Conservation (phyloP, 1,139 yeast genomes). For the Pichia cactophila region DNA sequence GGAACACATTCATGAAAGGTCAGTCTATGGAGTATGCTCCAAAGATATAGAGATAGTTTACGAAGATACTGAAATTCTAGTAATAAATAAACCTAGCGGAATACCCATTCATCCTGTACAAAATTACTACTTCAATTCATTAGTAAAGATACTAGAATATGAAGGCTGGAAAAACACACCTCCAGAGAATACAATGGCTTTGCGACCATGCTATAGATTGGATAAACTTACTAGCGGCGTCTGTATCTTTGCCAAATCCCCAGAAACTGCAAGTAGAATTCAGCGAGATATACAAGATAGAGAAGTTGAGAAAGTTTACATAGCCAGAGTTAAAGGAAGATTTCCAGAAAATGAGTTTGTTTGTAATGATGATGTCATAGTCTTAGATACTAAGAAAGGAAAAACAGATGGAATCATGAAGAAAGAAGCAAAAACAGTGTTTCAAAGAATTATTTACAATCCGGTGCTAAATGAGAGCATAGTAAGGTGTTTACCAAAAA, state of each 20-base stretch:
- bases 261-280: constrained; percentile 36
- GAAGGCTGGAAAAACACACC: constrained; percentile 27
- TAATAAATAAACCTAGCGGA: constrained; percentile 68
- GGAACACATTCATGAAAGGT: constrained; percentile 61
- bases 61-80: constrained; percentile 44
- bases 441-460: constrained; percentile 31
- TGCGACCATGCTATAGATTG: constrained; percentile 56
- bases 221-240: constrained; percentile 75
- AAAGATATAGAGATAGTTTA: constrained; percentile 34
- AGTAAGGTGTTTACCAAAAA: constrained; percentile 57
- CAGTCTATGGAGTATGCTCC: constrained; percentile 21
- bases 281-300: constrained; percentile 39
- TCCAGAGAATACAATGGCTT: constrained; percentile 10
- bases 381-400: constrained; percentile 27
- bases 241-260: constrained; percentile 48
- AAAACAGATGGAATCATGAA: constrained; percentile 20
- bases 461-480: constrained; percentile 39
- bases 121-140: constrained; percentile 49
- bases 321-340: constrained; percentile 56
- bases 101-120: constrained; percentile 80
- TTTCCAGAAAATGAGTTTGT: constrained; percentile 34
- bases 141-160: constrained; percentile 49
- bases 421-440: constrained; percentile 36
- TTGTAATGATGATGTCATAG: constrained; percentile 23
- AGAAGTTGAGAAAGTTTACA: constrained; percentile 40